A percentile compares a stretch with the other conserved stretches of the same genome.
These are phyloP conservation scores for Taphrina communis DNA, from an alignment of 1,139 yeast species.

Conservation along the genomic window DNA sequence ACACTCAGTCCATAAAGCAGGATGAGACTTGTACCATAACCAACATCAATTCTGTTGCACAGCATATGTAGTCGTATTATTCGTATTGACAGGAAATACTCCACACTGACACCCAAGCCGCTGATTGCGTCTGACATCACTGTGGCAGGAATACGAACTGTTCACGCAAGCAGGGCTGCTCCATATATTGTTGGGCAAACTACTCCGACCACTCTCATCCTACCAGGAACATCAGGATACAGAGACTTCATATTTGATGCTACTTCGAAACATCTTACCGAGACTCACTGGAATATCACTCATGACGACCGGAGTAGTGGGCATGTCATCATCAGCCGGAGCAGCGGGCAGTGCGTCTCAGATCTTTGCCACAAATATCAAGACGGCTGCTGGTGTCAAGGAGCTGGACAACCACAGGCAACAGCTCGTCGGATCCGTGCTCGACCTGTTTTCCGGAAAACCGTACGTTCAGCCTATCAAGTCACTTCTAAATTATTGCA, in stretches of 20 bases:
- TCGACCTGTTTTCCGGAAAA: conserved; percentile 25
- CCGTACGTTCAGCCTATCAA: not conserved
- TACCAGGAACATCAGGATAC: not conserved
- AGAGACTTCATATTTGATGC: not conserved
- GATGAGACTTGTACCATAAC: too few relatives aligned
- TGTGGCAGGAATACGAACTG: not conserved
- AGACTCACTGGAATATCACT: conserved; percentile 33
- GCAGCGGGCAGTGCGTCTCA: conserved; percentile 25
- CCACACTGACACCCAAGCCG: not conserved
- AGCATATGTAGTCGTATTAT: not conserved
- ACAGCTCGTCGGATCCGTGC: conserved; percentile 24
- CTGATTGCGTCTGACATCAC: conserved; percentile 9
- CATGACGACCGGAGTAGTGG: conserved; percentile 33
- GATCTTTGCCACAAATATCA: conserved; percentile 31
- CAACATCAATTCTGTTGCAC: too few relatives aligned
- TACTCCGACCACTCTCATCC: not conserved
- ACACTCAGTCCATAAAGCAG: too few relatives aligned
- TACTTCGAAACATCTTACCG: conserved; percentile 25
- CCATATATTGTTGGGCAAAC: not conserved
- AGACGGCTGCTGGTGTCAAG: conserved; percentile 25
- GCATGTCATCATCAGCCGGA: conserved; percentile 23
- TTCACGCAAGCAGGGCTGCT: not conserved
- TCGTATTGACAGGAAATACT: not conserved
- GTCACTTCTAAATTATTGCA: too few relatives aligned
- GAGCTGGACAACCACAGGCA: conserved; percentile 23